phyloP scores from a whole-genome alignment of 1,284 basidiomycete genomes.

The Moesziomyces sp. region DNA sequence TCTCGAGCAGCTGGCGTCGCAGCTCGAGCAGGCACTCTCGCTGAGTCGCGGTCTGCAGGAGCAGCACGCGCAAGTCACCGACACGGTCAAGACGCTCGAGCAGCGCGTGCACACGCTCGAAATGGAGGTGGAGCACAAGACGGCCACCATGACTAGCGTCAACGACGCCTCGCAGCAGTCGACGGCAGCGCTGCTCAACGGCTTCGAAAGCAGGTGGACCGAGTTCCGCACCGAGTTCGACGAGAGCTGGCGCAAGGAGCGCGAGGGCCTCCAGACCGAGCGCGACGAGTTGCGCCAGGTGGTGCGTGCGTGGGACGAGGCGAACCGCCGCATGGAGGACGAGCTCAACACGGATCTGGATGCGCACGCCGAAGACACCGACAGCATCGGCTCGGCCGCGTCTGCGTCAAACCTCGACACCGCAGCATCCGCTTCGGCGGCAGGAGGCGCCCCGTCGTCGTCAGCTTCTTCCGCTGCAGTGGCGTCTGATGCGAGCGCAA shows the following conservation, averaged over 20 bases:
- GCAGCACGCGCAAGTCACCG: constrained; percentile 82
- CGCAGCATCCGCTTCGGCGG: background rate
- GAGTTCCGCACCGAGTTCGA: constrained; percentile 69
- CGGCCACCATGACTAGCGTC: constrained; percentile 5
- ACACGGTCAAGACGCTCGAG: constrained; percentile 81
- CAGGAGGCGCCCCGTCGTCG: constrained; percentile 4
- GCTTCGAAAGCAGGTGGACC: constrained; percentile 82
- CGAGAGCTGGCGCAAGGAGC: constrained; percentile 71
- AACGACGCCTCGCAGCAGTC: constrained; percentile 19
- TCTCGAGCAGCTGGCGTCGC: constrained; percentile 77
- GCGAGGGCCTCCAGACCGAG: constrained; percentile 84
- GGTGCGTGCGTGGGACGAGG: constrained; percentile 83
- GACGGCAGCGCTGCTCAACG: constrained; percentile 44
- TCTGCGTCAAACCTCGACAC: constrained; percentile 1
- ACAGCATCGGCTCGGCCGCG: background rate
- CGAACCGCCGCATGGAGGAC: constrained; percentile 70
- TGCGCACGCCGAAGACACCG: constrained; percentile 10
- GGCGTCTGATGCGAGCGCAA: background rate
- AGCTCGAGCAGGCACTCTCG: constrained; percentile 81
- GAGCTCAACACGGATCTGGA: constrained; percentile 28
- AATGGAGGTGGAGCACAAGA: constrained; percentile 53
- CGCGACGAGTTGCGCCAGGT: constrained; percentile 79
- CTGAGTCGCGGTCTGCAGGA: constrained; percentile 79
- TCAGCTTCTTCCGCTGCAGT: constrained; percentile 1
- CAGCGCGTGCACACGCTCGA: constrained; percentile 71